These are phyloP conservation scores for Eutrema yunnanense DNA, from an alignment of 345 rosid species.

Conservation along the genomic window DNA sequence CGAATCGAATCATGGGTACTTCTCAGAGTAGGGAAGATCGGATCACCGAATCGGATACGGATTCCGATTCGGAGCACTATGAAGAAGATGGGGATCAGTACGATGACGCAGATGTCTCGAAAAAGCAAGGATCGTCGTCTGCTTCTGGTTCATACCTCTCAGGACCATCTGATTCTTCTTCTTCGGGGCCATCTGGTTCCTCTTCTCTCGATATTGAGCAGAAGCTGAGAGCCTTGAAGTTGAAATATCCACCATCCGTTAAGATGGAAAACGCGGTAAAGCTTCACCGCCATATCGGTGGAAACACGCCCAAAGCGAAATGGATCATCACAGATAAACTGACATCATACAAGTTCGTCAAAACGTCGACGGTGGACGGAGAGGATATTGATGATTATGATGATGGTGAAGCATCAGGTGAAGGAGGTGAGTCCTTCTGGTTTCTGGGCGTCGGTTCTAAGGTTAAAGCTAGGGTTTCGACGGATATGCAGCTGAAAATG, in stretches of 20 bases:
- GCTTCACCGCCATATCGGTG: conserved; percentile 80
- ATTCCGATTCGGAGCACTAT: conserved; percentile 37
- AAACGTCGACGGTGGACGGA: conserved; percentile 23
- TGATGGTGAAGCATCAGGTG: conserved; percentile 32
- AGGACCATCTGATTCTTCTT: conserved; percentile 27
- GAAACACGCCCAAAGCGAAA: conserved; percentile 77
- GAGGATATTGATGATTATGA: conserved; percentile 36
- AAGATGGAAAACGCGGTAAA: conserved; percentile 53
- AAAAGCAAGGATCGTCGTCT: conserved; percentile 30
- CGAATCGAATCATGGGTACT: conserved; percentile 44
- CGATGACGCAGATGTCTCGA: conserved; percentile 31
- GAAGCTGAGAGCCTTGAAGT: conserved; percentile 53
- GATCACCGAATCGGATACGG: conserved; percentile 43
- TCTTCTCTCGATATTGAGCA: conserved; percentile 49
- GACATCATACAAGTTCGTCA: conserved; percentile 49
- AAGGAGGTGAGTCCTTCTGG: conserved; percentile 35
- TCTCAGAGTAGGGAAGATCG: conserved; percentile 64
- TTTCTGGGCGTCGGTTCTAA: conserved; percentile 62
- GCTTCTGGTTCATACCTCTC: conserved; percentile 19
- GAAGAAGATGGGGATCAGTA: conserved; percentile 35
- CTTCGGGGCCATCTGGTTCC: conserved; percentile 15
- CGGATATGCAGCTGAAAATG: conserved; percentile 83
- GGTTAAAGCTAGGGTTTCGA: conserved; percentile 61
- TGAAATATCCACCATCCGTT: conserved; percentile 38
- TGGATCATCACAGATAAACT: conserved; percentile 65